Base-by-base conservation (phyloP, 192 early-diverging fungal species). In the Cetraspora pellucida region DNA sequence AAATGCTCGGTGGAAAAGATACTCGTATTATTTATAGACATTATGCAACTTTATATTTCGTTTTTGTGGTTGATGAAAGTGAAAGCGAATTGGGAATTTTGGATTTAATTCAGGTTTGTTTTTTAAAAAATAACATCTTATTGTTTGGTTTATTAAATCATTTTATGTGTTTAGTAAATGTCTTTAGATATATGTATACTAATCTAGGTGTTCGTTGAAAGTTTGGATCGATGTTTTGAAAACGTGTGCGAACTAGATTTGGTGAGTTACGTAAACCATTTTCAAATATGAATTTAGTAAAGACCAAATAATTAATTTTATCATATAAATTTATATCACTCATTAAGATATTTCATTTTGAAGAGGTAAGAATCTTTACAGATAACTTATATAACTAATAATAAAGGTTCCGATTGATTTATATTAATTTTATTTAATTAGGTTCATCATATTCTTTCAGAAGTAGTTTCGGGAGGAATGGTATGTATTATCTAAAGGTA, bases 221-320 rank as follows among this genome's bases (percentile, higher is more conserved):
- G 95, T 27, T 84, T 99, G 59, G 97, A 99, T 78, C 81, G 91
- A 44, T 90, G 90, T 17, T 98, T 99, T 85, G 91, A 92, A 50
- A 98, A 99, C 68, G 97, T 99, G 4, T 99, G 97, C 77, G 97
- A 99, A 83, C 83, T 99, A 69, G 97, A 98, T 79, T 79, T 98
- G 83, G 91, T 94, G 84, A 46, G 43, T 31, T 19, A 55, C 8
- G 43, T 30, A 1, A 55, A 37, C 0, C 37, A 6, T 37, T 37
- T 37, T 37, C 63, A 19, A 16, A 31, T 49, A 27, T 31, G 21
- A n/a, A 43, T 49, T 25, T 21, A 37, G 17, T 28, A 30, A 55
- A 43, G 55, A 50, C 14, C 2, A 37, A 23, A 13, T 11, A 7
- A 30, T 43, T 57, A 19, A 1, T 60, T 23, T 72, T 16, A 16